phyloP scores from a whole-genome alignment of 2,329 filamentous ascomycete genomes.

The Metarhizium anisopliae region DNA sequence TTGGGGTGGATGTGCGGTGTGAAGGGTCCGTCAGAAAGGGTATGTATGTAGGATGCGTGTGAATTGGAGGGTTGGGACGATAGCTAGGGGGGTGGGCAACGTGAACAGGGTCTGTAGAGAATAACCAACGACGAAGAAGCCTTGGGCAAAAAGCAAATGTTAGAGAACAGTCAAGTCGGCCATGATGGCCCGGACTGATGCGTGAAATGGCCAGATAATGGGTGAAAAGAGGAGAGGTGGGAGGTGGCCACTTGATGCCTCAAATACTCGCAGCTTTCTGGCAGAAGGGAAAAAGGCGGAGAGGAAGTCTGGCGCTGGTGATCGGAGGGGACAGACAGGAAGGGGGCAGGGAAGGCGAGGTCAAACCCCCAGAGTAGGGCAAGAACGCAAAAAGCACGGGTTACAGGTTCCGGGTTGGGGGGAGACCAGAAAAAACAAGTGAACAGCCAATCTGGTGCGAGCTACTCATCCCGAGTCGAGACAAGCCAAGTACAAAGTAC shows the following conservation, averaged over 20 bases:
- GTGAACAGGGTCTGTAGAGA: slow-evolving; percentile 5
- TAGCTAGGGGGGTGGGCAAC: neutral
- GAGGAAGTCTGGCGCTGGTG: neutral
- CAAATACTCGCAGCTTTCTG: slow-evolving; percentile 6
- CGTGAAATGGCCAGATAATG: slow-evolving; percentile 7
- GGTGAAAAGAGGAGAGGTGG: slow-evolving; percentile 2
- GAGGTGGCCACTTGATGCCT: slow-evolving; percentile 6
- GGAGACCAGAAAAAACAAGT: neutral
- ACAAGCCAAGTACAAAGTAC: neutral
- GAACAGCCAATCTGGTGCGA: neutral
- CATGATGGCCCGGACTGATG: slow-evolving; percentile 5
- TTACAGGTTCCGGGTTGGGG: neutral
- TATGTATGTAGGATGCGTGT: neutral
- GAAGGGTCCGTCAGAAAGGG: neutral
- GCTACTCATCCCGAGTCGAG: neutral
- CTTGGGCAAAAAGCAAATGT: slow-evolving; percentile 5
- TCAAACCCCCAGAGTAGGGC: neutral
- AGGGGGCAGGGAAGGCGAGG: neutral
- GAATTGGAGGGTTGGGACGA: slow-evolving; percentile 1
- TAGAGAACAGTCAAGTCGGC: slow-evolving; percentile 7
- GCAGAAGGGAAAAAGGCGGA: neutral
- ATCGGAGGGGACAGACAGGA: neutral
- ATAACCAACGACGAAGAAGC: slow-evolving; percentile 8
- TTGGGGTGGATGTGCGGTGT: slow-evolving; percentile 1
- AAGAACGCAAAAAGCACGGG: neutral